These are phyloP conservation scores for Raphanus sativus DNA, from an alignment of 345 rosid species.

Conservation along the genomic window DNA sequence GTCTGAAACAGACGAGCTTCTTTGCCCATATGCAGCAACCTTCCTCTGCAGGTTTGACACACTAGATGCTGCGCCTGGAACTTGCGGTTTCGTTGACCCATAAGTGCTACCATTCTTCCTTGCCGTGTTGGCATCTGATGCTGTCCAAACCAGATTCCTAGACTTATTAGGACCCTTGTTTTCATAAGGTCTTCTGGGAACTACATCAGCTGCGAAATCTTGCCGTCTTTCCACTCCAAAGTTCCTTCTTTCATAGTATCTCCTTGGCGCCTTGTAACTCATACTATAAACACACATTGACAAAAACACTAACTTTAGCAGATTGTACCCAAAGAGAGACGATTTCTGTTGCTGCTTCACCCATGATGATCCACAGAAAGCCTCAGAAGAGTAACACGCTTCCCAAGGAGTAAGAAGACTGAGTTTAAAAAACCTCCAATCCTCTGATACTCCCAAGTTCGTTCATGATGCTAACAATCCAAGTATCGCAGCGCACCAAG, in stretches of 20 bases:
- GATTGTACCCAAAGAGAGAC: constrained; percentile 12
- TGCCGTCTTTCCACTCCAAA: constrained; percentile 20
- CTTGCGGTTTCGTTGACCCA: constrained; percentile 9
- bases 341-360: constrained; percentile 7
- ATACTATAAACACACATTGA: constrained; percentile 28
- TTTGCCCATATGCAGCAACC: neutral
- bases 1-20: constrained; percentile 7
- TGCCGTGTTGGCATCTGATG: constrained; percentile 15
- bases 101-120: neutral
- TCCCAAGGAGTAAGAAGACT: neutral
- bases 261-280: constrained; percentile 35
- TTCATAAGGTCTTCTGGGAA: constrained; percentile 26
- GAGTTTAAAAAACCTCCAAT: neutral
- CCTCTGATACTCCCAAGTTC: constrained; percentile 2
- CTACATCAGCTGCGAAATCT: constrained; percentile 13
- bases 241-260: constrained; percentile 14
- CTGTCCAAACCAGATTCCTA: constrained; percentile 38
- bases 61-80: neutral
- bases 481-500: constrained; percentile 13
- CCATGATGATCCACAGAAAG: constrained; percentile 34
- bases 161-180: constrained; percentile 22
- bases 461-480: neutral
- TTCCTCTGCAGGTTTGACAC: constrained; percentile 6
- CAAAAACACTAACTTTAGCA: constrained; percentile 26
- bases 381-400: too few species aligned